A percentile compares a stretch with the other conserved stretches of the same genome.
These are phyloP conservation scores for Fusarium nematophilum DNA, from an alignment of 2,329 filamentous ascomycete genomes.

Conservation along the genomic window DNA sequence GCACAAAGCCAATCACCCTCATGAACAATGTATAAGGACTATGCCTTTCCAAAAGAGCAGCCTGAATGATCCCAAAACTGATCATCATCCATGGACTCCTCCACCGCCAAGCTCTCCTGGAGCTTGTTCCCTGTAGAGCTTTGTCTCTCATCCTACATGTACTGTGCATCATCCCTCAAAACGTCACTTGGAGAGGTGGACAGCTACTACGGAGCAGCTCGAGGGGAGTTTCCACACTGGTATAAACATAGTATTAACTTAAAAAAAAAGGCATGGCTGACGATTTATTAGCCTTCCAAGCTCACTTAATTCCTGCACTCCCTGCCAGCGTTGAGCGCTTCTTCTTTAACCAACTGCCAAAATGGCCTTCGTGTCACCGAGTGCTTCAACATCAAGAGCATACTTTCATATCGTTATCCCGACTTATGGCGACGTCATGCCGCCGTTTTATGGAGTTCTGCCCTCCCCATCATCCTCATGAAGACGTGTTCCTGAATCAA, in stretches of 20 bases:
- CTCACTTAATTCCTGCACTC: conserved; percentile 2
- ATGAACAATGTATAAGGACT: too few relatives aligned
- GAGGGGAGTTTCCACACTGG: conserved; percentile 1
- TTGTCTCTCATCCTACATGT: too few relatives aligned
- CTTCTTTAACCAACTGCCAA: conserved; percentile 1
- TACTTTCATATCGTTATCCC: background rate
- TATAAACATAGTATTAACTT: background rate
- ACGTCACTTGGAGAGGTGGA: conserved; percentile 6
- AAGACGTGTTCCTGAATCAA: background rate
- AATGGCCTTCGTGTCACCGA: background rate
- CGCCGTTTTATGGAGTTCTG: conserved; percentile 6
- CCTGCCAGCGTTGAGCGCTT: conserved; percentile 5
- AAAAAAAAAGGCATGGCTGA: background rate
- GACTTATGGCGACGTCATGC: background rate
- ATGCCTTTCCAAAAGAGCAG: too few relatives aligned
- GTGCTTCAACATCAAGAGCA: too few relatives aligned
- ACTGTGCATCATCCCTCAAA: too few relatives aligned
- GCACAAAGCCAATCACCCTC: too few relatives aligned
- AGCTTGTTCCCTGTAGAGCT: too few relatives aligned
- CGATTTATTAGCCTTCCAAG: background rate
- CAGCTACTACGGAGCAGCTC: background rate
- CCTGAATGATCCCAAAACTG: too few relatives aligned
- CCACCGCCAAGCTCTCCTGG: too few relatives aligned
- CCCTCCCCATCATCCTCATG: background rate
- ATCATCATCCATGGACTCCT: too few relatives aligned